phyloP scores from a whole-genome alignment of 1,284 basidiomycete genomes.

The Ustilago crameri region DNA sequence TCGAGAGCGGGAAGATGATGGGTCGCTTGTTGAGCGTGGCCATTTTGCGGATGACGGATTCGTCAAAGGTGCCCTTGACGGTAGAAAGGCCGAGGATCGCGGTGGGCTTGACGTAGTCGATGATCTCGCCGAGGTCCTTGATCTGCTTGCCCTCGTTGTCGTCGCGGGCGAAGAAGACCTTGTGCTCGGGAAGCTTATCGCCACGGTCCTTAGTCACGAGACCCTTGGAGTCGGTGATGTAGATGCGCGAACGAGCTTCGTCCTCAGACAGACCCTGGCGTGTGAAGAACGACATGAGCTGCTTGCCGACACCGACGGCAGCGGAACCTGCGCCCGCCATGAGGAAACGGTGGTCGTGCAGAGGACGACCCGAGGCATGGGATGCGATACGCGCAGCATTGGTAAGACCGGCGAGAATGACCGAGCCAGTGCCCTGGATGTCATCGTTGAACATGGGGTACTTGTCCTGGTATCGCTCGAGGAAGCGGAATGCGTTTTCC shows the following conservation, averaged over 20 bases:
- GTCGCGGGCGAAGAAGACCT: conserved; percentile 61
- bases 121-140: conserved; percentile 77
- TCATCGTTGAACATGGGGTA: conserved; percentile 78
- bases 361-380: conserved; percentile 76
- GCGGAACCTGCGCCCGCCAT: conserved; percentile 91
- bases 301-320: conserved; percentile 76
- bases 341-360: conserved; percentile 84
- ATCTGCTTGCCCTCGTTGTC: conserved; percentile 63
- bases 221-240: conserved; percentile 66
- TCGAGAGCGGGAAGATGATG: conserved; percentile 96
- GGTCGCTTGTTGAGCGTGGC: conserved; percentile 84
- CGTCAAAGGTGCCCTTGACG: conserved; percentile 82
- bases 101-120: conserved; percentile 88
- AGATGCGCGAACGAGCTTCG: conserved; percentile 63
- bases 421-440: conserved; percentile 74
- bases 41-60: conserved; percentile 82
- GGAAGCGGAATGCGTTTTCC: conserved; percentile 66
- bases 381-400: conserved; percentile 84
- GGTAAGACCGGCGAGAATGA: conserved; percentile 88
- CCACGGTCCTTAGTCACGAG: conserved; percentile 65
- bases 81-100: conserved; percentile 91
- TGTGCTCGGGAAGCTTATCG: conserved; percentile 62
- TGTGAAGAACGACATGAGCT: conserved; percentile 66
- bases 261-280: conserved; percentile 59
- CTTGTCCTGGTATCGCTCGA: conserved; percentile 64